phyloP scores from a whole-genome alignment of 2,329 filamentous ascomycete species.

The Ilyonectria sp. region DNA sequence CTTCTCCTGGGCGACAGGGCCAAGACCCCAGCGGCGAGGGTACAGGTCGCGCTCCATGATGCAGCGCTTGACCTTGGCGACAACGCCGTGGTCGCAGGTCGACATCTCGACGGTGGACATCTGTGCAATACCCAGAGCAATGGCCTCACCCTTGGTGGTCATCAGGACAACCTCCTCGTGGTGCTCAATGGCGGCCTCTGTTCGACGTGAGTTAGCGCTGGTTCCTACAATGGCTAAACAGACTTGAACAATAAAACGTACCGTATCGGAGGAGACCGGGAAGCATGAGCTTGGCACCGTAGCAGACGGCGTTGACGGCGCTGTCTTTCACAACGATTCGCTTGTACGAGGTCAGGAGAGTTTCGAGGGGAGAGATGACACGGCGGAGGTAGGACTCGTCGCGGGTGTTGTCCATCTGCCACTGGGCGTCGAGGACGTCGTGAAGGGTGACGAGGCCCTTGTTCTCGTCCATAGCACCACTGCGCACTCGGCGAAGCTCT shows the following conservation, averaged over 20 bases:
- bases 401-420: slow-evolving; percentile 94
- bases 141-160: slow-evolving; percentile 99
- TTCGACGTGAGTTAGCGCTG: slow-evolving; percentile 46
- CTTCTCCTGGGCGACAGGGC: slow-evolving; percentile 94
- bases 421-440: slow-evolving; percentile 90
- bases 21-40: slow-evolving; percentile 95
- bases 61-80: slow-evolving; percentile 98
- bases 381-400: slow-evolving; percentile 93
- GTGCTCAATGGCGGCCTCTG: slow-evolving; percentile 90
- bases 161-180: slow-evolving; percentile 98
- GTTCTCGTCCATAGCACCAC: slow-evolving; percentile 94
- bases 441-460: slow-evolving; percentile 93
- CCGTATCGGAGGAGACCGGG: slow-evolving; percentile 94
- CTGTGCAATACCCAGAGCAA: slow-evolving; percentile 94
- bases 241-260: slow-evolving; percentile 59
- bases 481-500: slow-evolving; percentile 93
- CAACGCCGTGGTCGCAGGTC: slow-evolving; percentile 96
- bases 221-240: slow-evolving; percentile 14
- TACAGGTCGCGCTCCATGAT: slow-evolving; percentile 99
- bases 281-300: slow-evolving; percentile 99
- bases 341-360: slow-evolving; percentile 93
- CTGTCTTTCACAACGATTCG: slow-evolving; percentile 93
- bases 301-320: slow-evolving; percentile 94
- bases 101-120: slow-evolving; percentile 99
- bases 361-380: slow-evolving; percentile 94